phyloP scores from a whole-genome alignment of 1,284 basidiomycete genomes.

The Puccinia coronata region DNA sequence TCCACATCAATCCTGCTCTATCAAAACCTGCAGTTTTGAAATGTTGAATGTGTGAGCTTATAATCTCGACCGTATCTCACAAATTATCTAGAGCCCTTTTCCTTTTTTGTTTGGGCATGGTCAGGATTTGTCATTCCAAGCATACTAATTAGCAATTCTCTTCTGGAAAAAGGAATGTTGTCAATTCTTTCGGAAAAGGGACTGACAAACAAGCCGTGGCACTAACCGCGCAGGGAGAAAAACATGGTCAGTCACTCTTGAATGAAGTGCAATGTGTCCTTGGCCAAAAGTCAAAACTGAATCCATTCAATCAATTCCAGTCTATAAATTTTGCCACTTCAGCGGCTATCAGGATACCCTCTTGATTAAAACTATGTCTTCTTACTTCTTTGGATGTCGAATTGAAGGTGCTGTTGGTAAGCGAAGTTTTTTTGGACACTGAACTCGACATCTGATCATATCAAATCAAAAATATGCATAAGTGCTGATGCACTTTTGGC shows the following conservation, averaged over 20 bases:
- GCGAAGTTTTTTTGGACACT: background rate
- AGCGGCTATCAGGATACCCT: constrained; percentile 42
- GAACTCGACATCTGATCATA: too few relatives aligned
- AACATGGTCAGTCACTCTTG: constrained; percentile 29
- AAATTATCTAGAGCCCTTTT: too few relatives aligned
- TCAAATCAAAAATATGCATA: background rate
- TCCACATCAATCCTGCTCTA: too few relatives aligned
- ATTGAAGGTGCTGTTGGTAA: constrained; percentile 37
- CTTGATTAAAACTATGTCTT: background rate
- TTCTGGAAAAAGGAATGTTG: constrained; percentile 20
- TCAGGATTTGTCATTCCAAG: background rate
- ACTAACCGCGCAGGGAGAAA: constrained; percentile 16
- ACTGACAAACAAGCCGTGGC: constrained; percentile 44
- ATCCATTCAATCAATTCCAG: background rate
- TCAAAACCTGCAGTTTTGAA: constrained; percentile 15
- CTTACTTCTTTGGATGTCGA: constrained; percentile 26
- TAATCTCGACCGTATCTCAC: background rate
- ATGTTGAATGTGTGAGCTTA: constrained; percentile 12
- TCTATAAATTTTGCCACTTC: constrained; percentile 14
- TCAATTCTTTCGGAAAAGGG: constrained; percentile 31
- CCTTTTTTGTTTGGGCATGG: background rate
- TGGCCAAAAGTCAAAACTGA: background rate
- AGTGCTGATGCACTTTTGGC: background rate
- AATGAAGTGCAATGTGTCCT: background rate
- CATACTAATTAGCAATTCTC: too few relatives aligned